Evolutionary conservation across 257 asterid genomes (phyloP).

Genomic region (Solanum medicagineum): DNA sequence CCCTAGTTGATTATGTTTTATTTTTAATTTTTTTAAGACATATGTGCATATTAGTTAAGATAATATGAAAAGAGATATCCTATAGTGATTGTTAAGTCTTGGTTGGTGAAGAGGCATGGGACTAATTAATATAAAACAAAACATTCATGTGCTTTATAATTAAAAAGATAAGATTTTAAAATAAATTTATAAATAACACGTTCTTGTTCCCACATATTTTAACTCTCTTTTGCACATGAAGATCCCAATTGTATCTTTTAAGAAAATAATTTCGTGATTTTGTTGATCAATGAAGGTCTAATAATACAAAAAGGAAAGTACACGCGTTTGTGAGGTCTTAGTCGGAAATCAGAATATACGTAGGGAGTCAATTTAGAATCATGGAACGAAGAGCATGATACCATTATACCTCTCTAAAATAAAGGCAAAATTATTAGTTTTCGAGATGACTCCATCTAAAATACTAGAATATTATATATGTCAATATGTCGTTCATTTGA

Average conservation of each 20-base stretch:
- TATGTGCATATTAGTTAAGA: neutral
- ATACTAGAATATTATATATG: neutral
- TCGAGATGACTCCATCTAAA: neutral
- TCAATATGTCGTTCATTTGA: too few species aligned
- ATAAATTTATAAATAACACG: neutral
- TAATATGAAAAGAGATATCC: neutral
- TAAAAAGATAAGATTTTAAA: neutral
- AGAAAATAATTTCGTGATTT: neutral
- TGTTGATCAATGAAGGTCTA: neutral
- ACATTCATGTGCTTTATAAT: neutral
- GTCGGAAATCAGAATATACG: neutral
- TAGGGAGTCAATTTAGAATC: neutral
- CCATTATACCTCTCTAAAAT: too few species aligned
- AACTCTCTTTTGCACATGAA: neutral
- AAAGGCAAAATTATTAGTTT: too few species aligned
- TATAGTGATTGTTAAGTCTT: neutral
- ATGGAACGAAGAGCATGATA: too few species aligned
- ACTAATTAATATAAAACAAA: neutral
- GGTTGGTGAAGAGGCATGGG: neutral
- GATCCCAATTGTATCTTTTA: neutral
- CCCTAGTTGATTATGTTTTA: neutral
- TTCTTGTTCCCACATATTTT: neutral
- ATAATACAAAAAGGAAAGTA: neutral
- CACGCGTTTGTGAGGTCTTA: neutral
- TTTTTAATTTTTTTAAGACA: too few species aligned